These are phyloP conservation scores for Neurospora tetrasperma DNA, from an alignment of 495 filamentous ascomycete species.

Conservation along the genomic window DNA sequence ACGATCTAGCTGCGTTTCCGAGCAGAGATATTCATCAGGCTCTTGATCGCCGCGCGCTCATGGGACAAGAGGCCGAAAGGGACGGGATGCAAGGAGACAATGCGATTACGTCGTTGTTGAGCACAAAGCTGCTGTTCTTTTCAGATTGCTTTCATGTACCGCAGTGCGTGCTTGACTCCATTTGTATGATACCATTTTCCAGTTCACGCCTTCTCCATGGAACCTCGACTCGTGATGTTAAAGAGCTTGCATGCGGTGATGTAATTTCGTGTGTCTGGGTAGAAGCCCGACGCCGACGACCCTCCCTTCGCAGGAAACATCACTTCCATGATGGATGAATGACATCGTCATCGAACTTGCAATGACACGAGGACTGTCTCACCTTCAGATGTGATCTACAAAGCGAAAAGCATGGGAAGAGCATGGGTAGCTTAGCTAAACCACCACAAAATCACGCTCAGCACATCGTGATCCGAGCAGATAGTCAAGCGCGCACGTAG, in stretches of 20 bases:
- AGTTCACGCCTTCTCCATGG: neutral
- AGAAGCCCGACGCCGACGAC: neutral
- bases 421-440: neutral
- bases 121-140: neutral
- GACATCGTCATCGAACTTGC: too few relatives aligned
- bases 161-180: neutral
- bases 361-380: too few relatives aligned
- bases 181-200: neutral
- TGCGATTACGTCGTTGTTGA: neutral
- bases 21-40: neutral
- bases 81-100: constrained; percentile 1
- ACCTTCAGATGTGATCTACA: neutral
- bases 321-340: too few relatives aligned
- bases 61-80: neutral
- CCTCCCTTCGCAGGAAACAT: neutral
- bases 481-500: neutral
- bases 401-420: too few relatives aligned
- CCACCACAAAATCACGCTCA: neutral
- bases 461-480: neutral
- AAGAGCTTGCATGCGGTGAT: neutral
- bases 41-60: neutral
- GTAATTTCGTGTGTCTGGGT: neutral
- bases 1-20: neutral
- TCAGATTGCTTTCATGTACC: neutral
- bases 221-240: neutral